phyloP scores from a whole-genome alignment of 441 rosid genomes.

The Populus trichocarpa region DNA sequence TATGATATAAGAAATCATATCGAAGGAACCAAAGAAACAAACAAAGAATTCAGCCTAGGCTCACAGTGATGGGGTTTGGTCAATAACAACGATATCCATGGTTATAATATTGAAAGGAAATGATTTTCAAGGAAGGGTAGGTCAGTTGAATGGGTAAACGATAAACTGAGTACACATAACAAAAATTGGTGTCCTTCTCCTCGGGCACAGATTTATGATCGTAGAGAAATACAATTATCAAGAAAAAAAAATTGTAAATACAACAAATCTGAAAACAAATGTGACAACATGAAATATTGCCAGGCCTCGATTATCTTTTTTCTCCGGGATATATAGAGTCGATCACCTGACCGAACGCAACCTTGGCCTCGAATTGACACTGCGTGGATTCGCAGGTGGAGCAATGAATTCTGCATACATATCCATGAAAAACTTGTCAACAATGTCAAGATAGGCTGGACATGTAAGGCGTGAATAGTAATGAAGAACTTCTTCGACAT shows the following conservation, averaged over 20 bases:
- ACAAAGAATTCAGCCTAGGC: too few relatives aligned
- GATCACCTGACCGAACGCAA: not conserved
- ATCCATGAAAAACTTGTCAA: conserved; percentile 72
- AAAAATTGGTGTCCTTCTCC: not conserved
- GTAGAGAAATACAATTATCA: not conserved
- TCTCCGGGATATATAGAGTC: not conserved
- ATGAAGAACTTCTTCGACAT: conserved; percentile 68
- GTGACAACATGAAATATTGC: conserved; percentile 11
- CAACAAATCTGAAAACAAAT: not conserved
- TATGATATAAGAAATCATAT: too few relatives aligned
- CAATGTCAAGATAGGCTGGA: conserved; percentile 63
- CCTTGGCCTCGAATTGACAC: not conserved
- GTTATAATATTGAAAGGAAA: not conserved
- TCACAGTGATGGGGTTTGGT: not conserved
- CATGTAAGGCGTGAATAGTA: conserved; percentile 80
- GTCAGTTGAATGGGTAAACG: not conserved
- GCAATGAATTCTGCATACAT: conserved; percentile 50
- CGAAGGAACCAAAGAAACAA: too few relatives aligned
- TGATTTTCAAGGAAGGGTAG: not conserved
- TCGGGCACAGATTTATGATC: not conserved
- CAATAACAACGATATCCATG: not conserved
- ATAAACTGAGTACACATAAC: not conserved
- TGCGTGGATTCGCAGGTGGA: conserved; percentile 1
- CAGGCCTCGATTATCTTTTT: not conserved
- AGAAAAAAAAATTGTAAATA: not conserved